These are phyloP conservation scores for Saccharomyces hybrid DNA, from an alignment of 1,139 yeast genomes.

Conservation along the genomic window DNA sequence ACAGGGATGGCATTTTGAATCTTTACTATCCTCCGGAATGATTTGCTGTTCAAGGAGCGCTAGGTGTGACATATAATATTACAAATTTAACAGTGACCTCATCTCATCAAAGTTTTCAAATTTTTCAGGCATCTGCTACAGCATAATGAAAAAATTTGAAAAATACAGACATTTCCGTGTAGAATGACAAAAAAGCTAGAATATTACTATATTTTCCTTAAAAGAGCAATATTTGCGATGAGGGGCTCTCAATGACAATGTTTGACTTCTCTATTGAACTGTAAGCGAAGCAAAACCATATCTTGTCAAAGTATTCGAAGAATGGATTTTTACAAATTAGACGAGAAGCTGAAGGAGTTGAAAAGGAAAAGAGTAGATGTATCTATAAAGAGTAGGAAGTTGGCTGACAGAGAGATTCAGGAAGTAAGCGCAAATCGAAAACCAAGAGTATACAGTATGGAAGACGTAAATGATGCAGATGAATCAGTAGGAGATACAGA, in stretches of 20 bases:
- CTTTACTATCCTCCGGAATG: too few relatives aligned
- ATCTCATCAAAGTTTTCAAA: slow-evolving; percentile 11
- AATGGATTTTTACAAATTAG: slow-evolving; percentile 15
- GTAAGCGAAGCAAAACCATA: background rate
- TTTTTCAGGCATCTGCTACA: slow-evolving; percentile 2
- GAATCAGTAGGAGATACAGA: slow-evolving; percentile 34
- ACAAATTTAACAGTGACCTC: slow-evolving; percentile 3
- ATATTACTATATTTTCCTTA: background rate
- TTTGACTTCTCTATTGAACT: background rate
- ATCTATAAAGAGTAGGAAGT: slow-evolving; percentile 36
- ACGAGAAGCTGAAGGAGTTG: slow-evolving; percentile 27
- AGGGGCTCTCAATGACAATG: background rate
- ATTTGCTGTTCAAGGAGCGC: background rate
- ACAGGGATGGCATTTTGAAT: slow-evolving; percentile 25
- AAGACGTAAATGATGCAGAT: slow-evolving; percentile 31
- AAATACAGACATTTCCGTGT: background rate
- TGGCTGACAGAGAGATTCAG: slow-evolving; percentile 33
- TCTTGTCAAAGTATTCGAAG: background rate
- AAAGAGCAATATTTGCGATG: background rate
- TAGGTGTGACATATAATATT: background rate
- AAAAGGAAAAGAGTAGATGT: slow-evolving; percentile 36
- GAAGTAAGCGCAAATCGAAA: slow-evolving; percentile 36
- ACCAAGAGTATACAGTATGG: slow-evolving; percentile 28
- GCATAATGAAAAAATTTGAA: background rate
- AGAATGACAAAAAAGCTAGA: background rate